Evolutionary conservation across 2,329 filamentous ascomycete genomes (phyloP), one percentile per base, ranked within the genome.

Genomic region (Nemania sp.): DNA sequence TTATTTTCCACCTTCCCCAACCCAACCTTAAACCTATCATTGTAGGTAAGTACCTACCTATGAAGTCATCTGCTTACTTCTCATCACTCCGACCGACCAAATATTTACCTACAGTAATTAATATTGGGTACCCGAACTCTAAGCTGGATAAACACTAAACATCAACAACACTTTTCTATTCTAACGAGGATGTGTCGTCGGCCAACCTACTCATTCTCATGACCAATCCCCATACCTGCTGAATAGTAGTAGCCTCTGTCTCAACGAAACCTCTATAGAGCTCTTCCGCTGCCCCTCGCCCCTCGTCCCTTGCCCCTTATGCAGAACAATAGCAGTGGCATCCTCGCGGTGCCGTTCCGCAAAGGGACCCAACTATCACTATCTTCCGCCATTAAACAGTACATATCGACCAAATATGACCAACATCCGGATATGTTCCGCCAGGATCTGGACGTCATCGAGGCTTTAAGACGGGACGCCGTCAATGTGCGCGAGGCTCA

Each of bases 361-460:
- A 92, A 91, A 78, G 95, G 94, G 59, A 89, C 92, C 71, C 87
- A 91, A 65, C 85, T 97, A 47, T 92, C 91, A 67, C 87, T 98
- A 69, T 92, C 93, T 63, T 86, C 89, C 69, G 92, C 94, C 57
- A 94, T 99, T 79, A 93, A 93, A 72, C 91, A 96, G 79, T 98
- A 99, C 83, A 98, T 99, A 77, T 97, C 94, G 69, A 91, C 89
- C 80, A 98, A 98, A 86, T 98, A 98, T 90, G 95, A 98, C 81
- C 96, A 99, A 79, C 95, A 97, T 78, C 95, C 96, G 38, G 94
- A 98, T 80, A 97, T 97, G 91, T 99, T 99, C 81, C 89, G 89
- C 70, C 88, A 93, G 71, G 96, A 99, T 82, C 89, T 89, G 66
- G 90, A 94, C 77, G 88, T 92, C 72, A 94, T 99, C 76, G 94